phyloP scores from a whole-genome alignment of 768 basidiomycete genomes.

The Stropharia rugosoannulata region DNA sequence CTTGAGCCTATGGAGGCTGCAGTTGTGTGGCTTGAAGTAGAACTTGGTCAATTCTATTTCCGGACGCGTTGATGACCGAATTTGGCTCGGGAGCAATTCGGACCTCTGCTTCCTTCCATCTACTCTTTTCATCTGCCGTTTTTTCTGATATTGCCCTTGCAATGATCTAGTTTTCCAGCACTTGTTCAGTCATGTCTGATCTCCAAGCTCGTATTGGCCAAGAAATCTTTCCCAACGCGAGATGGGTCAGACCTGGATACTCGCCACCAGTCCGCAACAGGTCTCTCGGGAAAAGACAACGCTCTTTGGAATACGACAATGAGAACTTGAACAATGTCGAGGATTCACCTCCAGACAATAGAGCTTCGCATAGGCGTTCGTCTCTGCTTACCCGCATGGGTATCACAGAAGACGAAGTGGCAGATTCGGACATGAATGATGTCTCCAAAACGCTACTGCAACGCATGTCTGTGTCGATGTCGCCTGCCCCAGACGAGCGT shows the following conservation, averaged over 20 bases:
- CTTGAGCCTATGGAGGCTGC: too few species aligned
- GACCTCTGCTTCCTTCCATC: too few species aligned
- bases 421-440: neutral
- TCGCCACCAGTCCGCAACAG: neutral
- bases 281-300: neutral
- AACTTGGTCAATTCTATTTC: too few species aligned
- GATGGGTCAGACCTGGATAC: conserved; percentile 20
- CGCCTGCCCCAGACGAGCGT: too few species aligned
- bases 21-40: too few species aligned
- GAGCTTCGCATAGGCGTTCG: neutral
- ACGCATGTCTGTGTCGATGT: neutral
- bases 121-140: too few species aligned
- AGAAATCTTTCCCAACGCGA: conserved; percentile 11
- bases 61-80: too few species aligned
- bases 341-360: neutral
- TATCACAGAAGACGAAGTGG: neutral
- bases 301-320: conserved; percentile 5
- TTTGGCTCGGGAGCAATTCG: too few species aligned
- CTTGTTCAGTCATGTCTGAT: conserved; percentile 15
- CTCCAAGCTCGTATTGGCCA: conserved; percentile 18
- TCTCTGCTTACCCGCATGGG: conserved; percentile 9
- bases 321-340: conserved; percentile 6
- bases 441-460: neutral
- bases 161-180: too few species aligned
- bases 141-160: too few species aligned